Evolutionary conservation across 345 rosid species (phyloP).

Genomic region (Salix dunnii): DNA sequence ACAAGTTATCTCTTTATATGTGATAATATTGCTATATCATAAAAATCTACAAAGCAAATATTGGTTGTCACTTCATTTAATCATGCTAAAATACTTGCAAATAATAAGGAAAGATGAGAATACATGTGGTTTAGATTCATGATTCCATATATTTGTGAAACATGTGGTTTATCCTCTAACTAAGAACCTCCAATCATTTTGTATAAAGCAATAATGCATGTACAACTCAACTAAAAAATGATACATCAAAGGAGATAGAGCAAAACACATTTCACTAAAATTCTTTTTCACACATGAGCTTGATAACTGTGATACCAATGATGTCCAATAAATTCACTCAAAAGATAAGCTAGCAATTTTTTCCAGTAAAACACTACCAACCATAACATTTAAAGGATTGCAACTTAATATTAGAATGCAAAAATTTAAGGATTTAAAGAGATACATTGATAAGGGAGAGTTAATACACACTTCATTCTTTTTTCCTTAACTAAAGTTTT

Average conservation of each 20-base stretch:
- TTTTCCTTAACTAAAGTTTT: too few species aligned
- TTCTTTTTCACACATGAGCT: too few species aligned
- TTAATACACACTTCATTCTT: too few species aligned
- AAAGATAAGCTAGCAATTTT: too few species aligned
- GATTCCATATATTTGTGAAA: neutral
- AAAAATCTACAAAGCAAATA: neutral
- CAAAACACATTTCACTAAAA: too few species aligned
- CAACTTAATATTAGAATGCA: too few species aligned
- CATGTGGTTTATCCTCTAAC: neutral
- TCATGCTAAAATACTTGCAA: neutral
- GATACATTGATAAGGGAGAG: too few species aligned
- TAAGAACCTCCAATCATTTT: neutral
- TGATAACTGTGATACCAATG: too few species aligned
- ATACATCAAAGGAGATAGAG: neutral
- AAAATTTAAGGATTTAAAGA: too few species aligned
- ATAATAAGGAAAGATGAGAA: neutral
- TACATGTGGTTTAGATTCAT: neutral
- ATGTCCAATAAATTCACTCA: too few species aligned
- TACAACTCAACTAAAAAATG: neutral
- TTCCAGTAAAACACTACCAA: too few species aligned
- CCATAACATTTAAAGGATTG: too few species aligned
- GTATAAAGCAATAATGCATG: conserved; percentile 1
- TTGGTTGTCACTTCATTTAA: neutral
- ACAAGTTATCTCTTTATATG: neutral
- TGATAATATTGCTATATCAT: neutral